Percentiles rank a stretch among this genome's conserved stretches.
These are phyloP conservation scores for Lachancea waltii DNA, from an alignment of 805 yeast genomes.

Conservation along the genomic window DNA sequence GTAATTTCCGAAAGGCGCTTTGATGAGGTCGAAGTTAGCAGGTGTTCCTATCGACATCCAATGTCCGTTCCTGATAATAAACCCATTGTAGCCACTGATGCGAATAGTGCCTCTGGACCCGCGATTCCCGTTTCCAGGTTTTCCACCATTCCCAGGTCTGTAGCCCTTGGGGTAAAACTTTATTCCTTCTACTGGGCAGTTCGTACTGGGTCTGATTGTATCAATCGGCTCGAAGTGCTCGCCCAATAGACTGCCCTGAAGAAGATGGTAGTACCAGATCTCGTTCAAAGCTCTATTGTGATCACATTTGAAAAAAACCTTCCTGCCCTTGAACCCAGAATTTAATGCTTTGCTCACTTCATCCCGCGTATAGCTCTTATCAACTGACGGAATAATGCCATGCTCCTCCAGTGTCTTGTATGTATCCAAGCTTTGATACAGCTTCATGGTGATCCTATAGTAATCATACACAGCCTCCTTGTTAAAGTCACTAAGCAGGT, in stretches of 20 bases:
- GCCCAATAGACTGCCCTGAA: constrained; percentile 62
- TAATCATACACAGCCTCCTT: constrained; percentile 57
- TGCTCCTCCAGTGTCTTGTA: constrained; percentile 56
- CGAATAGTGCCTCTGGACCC: constrained; percentile 28
- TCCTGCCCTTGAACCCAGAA: constrained; percentile 42
- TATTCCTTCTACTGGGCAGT: constrained; percentile 68
- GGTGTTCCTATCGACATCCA: constrained; percentile 82
- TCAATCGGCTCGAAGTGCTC: constrained; percentile 65
- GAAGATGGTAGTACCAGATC: constrained; percentile 72
- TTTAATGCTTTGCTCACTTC: constrained; percentile 49
- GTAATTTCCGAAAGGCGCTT: constrained; percentile 68
- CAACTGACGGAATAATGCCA: constrained; percentile 63
- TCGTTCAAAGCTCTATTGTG: constrained; percentile 39
- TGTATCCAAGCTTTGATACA: constrained; percentile 58
- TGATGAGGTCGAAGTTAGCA: constrained; percentile 59
- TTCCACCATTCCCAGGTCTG: constrained; percentile 17
- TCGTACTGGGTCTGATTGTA: constrained; percentile 40
- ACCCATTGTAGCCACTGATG: constrained; percentile 39
- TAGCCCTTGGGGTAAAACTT: constrained; percentile 63
- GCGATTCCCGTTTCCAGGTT: constrained; percentile 15
- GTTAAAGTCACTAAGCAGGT: constrained; percentile 11
- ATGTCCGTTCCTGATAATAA: constrained; percentile 71
- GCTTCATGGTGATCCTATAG: constrained; percentile 50
- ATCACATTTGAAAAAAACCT: constrained; percentile 59
- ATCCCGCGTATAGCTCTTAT: constrained; percentile 48